phyloP scores from a whole-genome alignment of 345 rosid species.

The Schrenkiella parvula region DNA sequence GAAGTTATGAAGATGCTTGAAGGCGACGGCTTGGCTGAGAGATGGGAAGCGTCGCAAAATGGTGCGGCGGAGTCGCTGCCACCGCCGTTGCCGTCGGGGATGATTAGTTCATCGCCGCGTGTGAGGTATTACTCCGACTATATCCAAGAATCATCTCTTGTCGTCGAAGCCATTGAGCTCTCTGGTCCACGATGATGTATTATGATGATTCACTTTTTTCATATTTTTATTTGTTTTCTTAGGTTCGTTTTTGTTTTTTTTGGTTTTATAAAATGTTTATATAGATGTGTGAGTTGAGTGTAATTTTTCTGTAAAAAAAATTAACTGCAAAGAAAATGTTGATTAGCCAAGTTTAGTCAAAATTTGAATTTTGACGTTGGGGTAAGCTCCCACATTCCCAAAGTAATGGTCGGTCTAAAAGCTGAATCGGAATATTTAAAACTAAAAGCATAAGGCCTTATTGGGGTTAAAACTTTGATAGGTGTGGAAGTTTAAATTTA shows the following conservation, averaged over 20 bases:
- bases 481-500: too few relatives aligned
- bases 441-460: too few relatives aligned
- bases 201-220: not conserved
- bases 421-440: too few relatives aligned
- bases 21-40: constrained; percentile 94
- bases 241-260: not conserved
- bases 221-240: not conserved
- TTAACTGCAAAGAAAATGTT: not conserved
- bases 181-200: constrained; percentile 76
- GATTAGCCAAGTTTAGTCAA: not conserved
- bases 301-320: constrained; percentile 47
- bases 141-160: constrained; percentile 87
- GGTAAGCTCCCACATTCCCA: too few relatives aligned
- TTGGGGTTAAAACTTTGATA: too few relatives aligned
- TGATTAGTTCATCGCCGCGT: constrained; percentile 26
- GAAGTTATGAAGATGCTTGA: constrained; percentile 97
- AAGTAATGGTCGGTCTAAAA: too few relatives aligned
- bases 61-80: constrained; percentile 38
- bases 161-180: constrained; percentile 94
- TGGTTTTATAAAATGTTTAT: not conserved
- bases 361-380: too few relatives aligned
- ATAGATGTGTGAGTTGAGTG: constrained; percentile 36
- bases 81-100: constrained; percentile 26
- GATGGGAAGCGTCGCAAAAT: constrained; percentile 98
- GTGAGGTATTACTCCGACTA: constrained; percentile 56